A percentile compares a stretch with the other conserved stretches of the same genome.
phyloP scores from a whole-genome alignment of 257 asterid species.

The Nicotiana knightiana region DNA sequence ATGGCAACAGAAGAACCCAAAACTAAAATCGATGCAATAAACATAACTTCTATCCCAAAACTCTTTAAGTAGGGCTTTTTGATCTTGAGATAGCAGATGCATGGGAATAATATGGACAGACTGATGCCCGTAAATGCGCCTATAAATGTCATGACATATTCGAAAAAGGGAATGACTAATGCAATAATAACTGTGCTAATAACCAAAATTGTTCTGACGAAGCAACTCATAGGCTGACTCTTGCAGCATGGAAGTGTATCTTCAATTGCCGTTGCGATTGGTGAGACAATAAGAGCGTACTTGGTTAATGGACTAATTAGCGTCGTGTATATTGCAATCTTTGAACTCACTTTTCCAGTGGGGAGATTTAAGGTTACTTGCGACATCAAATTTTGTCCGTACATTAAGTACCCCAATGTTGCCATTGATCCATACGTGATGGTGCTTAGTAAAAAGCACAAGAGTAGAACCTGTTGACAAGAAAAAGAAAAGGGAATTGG shows the following conservation, averaged over 20 bases:
- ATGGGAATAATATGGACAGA: conserved; percentile 35
- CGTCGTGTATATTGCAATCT: conserved; percentile 45
- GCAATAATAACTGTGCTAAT: conserved; percentile 17
- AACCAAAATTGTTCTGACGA: too few relatives aligned
- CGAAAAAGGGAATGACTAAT: conserved; percentile 20
- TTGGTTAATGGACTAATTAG: conserved; percentile 22
- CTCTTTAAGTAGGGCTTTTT: conserved; percentile 9
- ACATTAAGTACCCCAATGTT: conserved; percentile 44
- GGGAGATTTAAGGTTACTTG: conserved; percentile 41
- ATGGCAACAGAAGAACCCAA: conserved; percentile 27
- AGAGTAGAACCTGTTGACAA: conserved; percentile 32
- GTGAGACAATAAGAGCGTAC: not conserved
- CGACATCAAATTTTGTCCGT: conserved; percentile 30
- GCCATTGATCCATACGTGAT: conserved; percentile 47
- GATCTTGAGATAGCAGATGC: conserved; percentile 46
- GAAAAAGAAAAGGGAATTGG: not conserved
- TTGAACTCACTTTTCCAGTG: conserved; percentile 18
- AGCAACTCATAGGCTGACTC: not conserved
- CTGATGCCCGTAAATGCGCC: conserved; percentile 36
- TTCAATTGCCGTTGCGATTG: conserved; percentile 22
- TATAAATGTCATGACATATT: conserved; percentile 42
- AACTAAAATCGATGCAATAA: conserved; percentile 14
- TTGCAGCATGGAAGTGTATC: not conserved
- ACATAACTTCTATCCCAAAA: conserved; percentile 22
- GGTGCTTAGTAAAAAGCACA: conserved; percentile 37